phyloP scores from a whole-genome alignment of 2,329 filamentous ascomycete genomes.

The Verticillium klebahnii region DNA sequence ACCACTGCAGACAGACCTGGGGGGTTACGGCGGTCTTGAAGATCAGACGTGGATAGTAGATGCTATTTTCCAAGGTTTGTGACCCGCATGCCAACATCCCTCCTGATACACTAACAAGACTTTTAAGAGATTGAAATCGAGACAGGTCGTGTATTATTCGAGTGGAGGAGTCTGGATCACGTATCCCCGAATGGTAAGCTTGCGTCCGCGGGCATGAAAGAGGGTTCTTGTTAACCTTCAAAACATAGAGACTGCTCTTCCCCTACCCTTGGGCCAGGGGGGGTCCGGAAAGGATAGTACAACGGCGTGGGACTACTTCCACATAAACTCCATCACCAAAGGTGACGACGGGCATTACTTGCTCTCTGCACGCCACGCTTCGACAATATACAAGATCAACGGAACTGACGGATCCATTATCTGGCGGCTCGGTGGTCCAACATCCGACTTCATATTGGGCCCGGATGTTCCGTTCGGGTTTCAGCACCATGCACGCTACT shows the following conservation, averaged over 20 bases:
- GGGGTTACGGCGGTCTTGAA: not conserved
- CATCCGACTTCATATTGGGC: conserved; percentile 33
- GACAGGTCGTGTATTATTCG: conserved; percentile 42
- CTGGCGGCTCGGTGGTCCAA: conserved; percentile 49
- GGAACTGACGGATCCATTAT: conserved; percentile 40
- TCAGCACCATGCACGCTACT: conserved; percentile 47
- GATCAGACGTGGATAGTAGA: conserved; percentile 4
- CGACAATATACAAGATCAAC: conserved; percentile 41
- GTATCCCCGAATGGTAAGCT: conserved; percentile 11
- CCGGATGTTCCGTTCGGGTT: conserved; percentile 34
- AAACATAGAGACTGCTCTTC: not conserved
- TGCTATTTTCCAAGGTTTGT: conserved; percentile 4
- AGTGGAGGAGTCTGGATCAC: conserved; percentile 31
- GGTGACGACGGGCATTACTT: conserved; percentile 24
- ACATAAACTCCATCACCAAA: conserved; percentile 32
- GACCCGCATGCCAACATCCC: not conserved
- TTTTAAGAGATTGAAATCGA: conserved; percentile 43
- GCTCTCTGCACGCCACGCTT: conserved; percentile 22
- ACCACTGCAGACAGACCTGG: not conserved
- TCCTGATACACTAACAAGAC: not conserved
- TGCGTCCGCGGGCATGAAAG: not conserved
- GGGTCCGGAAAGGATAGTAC: conserved; percentile 15
- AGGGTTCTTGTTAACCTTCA: not conserved
- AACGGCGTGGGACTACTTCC: conserved; percentile 32
- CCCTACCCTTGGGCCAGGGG: not conserved